Base-by-base conservation (phyloP, 164 flowering plant genomes). In the Litsea cubeba region DNA sequence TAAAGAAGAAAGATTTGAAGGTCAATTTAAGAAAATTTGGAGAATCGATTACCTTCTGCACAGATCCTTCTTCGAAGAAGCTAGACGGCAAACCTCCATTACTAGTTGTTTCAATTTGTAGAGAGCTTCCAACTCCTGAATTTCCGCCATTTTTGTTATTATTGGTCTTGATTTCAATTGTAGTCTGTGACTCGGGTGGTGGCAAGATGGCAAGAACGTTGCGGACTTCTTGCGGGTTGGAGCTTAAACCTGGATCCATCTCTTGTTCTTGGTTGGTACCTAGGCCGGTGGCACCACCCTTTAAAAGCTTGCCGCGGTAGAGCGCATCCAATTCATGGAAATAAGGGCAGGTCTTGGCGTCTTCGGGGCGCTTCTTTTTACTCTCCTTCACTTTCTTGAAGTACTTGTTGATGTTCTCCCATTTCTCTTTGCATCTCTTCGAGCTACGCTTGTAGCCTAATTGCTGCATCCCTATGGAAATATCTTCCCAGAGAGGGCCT, bases 361-460 rank as follows among this genome's bases (percentile, higher is more conserved):
- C 93, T 62, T 88, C 87, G 0, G 90, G 93, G 14, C 93, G 81
- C 78, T 83, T 88, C 86, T 89, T 89, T 79, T 88, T 87, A 78
- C 89, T 85, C 69, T 89, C 93, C 63, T 89, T 89, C 6, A 89
- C 93, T 73, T 88, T 89, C 78, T 87, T 87, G 82, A 81, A 87
- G 82, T 88, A 89, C 84, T 87, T 89, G 79, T 89, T 87, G 72
- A 89, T 89, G 71, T 88, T 89, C 80, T 89, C 93, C 93, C 93
- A 89, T 80, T 89, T 89, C 74, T 89, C 93, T 64, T 89, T 89
- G 84, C 91, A 89, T 76, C 91, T 81, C 78, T 88, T 88, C 23
- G 91, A 73, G 69, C 83, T 88, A 64, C 93, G 80, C 57, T 79
- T 83, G 79, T 89, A 88, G 0, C 93, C 93, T 79, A 86, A 75